Conservation (phyloP, 164 flowering plant genomes). For the Paratinospora sagittata region DNA sequence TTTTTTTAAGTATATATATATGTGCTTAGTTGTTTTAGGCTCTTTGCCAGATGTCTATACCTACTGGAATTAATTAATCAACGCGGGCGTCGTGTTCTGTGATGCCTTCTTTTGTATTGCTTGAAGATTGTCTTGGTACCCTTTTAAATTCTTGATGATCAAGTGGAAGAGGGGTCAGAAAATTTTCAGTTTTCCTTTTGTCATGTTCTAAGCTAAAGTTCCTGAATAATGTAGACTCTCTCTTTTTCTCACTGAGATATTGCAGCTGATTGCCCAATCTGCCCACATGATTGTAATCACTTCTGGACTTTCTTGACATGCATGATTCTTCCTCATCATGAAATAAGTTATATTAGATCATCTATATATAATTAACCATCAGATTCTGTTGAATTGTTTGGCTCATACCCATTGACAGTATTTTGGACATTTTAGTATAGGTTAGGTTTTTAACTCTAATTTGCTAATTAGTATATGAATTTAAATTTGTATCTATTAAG, state of each 20-base stretch:
- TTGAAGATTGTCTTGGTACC: neutral
- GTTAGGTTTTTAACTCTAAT: too few relatives aligned
- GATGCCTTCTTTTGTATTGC: neutral
- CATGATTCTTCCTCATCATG: neutral
- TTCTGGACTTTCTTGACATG: neutral
- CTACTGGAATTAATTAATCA: neutral
- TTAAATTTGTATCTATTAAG: too few relatives aligned
- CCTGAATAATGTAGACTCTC: neutral
- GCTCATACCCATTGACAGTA: too few relatives aligned
- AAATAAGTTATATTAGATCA: too few relatives aligned
- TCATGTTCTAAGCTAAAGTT: neutral
- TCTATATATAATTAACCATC: too few relatives aligned
- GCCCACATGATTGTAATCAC: neutral
- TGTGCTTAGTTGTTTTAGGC: conserved; percentile 1
- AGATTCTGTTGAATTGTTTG: too few relatives aligned
- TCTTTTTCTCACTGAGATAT: neutral
- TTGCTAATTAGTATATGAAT: too few relatives aligned
- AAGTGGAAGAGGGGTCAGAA: neutral
- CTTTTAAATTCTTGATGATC: neutral
- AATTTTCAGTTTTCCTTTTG: neutral
- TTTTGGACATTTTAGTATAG: too few relatives aligned
- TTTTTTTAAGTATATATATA: neutral
- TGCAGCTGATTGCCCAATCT: neutral
- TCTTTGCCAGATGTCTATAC: neutral
- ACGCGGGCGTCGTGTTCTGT: neutral